Percentiles rank a stretch among this genome's conserved stretches.
These are phyloP conservation scores for Graphilbum ipis-grandicollis DNA, from an alignment of 2,329 filamentous ascomycete genomes.

Conservation along the genomic window DNA sequence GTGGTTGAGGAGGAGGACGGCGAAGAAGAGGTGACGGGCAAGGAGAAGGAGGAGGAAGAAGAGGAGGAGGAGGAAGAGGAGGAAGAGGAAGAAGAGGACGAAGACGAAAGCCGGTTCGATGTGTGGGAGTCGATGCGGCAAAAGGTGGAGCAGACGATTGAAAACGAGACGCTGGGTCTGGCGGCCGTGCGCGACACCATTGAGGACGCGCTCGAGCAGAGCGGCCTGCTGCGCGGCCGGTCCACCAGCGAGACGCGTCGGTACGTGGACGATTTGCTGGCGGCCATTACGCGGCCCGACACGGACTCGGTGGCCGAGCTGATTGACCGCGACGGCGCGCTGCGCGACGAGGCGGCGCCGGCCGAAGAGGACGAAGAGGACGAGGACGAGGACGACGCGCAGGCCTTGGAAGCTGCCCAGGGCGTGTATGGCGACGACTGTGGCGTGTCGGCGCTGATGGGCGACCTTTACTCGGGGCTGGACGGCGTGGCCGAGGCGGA, in stretches of 20 bases:
- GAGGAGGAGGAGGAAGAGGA: constrained; percentile 11
- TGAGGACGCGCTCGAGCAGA: constrained; percentile 35
- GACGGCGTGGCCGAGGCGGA: no score
- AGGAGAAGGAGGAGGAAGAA: constrained; percentile 4
- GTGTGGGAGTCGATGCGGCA: constrained; percentile 37
- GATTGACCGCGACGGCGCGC: constrained; percentile 2
- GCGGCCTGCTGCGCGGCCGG: constrained; percentile 29
- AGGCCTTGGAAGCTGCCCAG: neutral
- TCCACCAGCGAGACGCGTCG: constrained; percentile 26
- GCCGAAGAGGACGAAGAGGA: neutral
- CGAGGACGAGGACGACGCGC: neutral
- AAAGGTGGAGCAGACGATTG: constrained; percentile 37
- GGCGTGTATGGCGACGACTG: constrained; percentile 2
- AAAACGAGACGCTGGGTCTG: constrained; percentile 36
- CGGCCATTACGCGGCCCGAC: constrained; percentile 22
- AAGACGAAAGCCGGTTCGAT: constrained; percentile 12
- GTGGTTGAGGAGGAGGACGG: constrained; percentile 8
- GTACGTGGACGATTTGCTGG: constrained; percentile 32
- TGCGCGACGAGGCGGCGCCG: neutral
- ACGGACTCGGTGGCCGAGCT: constrained; percentile 8
- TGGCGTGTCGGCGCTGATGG: no score
- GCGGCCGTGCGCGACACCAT: constrained; percentile 35
- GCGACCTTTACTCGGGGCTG: no score
- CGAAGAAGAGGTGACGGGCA: no score
- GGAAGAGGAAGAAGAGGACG: constrained; percentile 10